A percentile compares a stretch with the other conserved stretches of the same genome.
Evolutionary conservation across 2,329 filamentous ascomycete genomes (phyloP).

Genomic region (Cytospora paraplurivora): DNA sequence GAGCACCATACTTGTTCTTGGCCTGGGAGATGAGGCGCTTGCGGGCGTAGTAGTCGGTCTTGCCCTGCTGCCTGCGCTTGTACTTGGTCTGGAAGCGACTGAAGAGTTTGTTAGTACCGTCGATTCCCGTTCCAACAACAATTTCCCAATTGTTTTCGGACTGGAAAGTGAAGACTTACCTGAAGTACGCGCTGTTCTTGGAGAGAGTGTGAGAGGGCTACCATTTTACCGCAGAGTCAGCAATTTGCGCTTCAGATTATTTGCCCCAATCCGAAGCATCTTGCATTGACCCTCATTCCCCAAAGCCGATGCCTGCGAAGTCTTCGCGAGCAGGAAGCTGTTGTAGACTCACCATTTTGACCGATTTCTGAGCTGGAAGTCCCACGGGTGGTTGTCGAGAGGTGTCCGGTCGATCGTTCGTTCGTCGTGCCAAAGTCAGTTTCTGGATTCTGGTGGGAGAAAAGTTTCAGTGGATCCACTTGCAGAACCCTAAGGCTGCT

Average conservation of each 20-base stretch:
- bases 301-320: conserved; percentile 38
- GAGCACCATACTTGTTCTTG: conserved; percentile 99
- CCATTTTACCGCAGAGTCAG: conserved; percentile 78
- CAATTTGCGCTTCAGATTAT: conserved; percentile 97
- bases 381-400: conserved; percentile 33
- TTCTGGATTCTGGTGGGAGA: background rate
- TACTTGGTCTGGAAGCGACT: conserved; percentile 99
- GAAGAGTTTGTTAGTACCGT: conserved; percentile 30
- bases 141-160: conserved; percentile 2
- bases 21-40: conserved; percentile 99
- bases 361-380: conserved; percentile 49
- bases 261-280: conserved; percentile 85
- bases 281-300: conserved; percentile 78
- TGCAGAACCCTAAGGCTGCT: conserved; percentile 6
- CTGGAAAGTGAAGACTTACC: conserved; percentile 59
- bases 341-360: conserved; percentile 70
- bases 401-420: conserved; percentile 34
- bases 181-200: conserved; percentile 99
- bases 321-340: conserved; percentile 9
- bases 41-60: conserved; percentile 99
- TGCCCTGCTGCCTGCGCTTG: conserved; percentile 92
- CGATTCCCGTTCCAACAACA: background rate
- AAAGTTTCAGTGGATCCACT: conserved; percentile 7
- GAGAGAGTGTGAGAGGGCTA: conserved; percentile 91
- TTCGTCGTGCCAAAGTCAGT: background rate